Base-by-base conservation (phyloP, 192 early-diverging fungal genomes). In the Chytriomyces sp. region DNA sequence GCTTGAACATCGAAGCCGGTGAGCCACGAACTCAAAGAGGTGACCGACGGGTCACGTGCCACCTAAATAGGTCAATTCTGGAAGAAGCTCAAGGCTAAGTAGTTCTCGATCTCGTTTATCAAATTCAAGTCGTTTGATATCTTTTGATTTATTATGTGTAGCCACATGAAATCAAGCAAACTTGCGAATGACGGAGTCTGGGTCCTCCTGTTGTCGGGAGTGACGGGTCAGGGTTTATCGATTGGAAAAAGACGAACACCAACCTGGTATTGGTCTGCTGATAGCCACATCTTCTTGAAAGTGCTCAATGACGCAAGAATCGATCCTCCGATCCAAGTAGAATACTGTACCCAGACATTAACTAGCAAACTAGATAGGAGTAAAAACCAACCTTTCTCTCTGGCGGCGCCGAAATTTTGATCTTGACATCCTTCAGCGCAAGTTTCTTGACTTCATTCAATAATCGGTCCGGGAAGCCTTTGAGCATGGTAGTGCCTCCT, bases 311-410 rank as follows among this genome's bases (percentile, higher is more conserved):
- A 79, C 57, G 77, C 77, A 31, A 79, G 62, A 59, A 80, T 79
- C 19, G 77, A 79, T 19, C 77, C 77, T 41, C 77, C 77, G 41
- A 79, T 79, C 77, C 77, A 79, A 31, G 78, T 75, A 69, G 77
- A 75, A 28, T 65, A 65, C 44, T 49, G 44, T 22, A 14, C 2
- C 14, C 2, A 49, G 44, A 14, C 14, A 49, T n/a, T 14, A 49
- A 49, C 14, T 49, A 22, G 22, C 14, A 49, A 3, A 49, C 44
- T n/a, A 49, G 44, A 3, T 49, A 22, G 22, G 22, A 2, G 14
- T 49, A 14, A 49, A 49, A n/a, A 14, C 17, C 14, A 49, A 38
- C 61, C 59, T 77, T 75, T 36, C 73, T 19, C 59, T 75, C 73
- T n/a, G 73, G 73, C 19, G 73, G 73, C 3, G 73, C 73, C 22